Evolutionary conservation across 2,329 filamentous ascomycete genomes (phyloP).

Genomic region (Rachicladosporium sp.): DNA sequence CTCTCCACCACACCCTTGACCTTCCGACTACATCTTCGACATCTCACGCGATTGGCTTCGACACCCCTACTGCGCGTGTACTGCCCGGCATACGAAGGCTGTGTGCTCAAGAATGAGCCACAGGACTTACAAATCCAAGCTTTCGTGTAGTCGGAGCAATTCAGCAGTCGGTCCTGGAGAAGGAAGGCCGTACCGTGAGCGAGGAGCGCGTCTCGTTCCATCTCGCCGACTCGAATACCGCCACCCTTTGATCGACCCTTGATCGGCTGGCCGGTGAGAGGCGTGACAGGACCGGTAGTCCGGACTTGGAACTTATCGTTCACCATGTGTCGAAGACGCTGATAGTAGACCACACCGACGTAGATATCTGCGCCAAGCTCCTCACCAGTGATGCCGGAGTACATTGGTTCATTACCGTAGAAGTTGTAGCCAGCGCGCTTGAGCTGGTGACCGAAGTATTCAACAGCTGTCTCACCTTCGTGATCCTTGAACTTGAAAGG

Average conservation of each 20-base stretch:
- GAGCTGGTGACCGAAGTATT: conserved; percentile 96
- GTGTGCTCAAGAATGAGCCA: conserved; percentile 80
- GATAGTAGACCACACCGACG: conserved; percentile 94
- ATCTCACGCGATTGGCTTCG: conserved; percentile 21
- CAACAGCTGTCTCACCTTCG: conserved; percentile 79
- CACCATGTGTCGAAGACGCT: conserved; percentile 96
- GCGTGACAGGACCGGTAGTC: conserved; percentile 84
- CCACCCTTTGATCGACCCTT: conserved; percentile 93
- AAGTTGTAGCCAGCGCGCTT: conserved; percentile 95
- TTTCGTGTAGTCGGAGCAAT: conserved; percentile 87
- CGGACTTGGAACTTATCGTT: conserved; percentile 99
- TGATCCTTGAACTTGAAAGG: conserved; percentile 73
- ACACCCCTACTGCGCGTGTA: conserved; percentile 17
- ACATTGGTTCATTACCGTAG: conserved; percentile 97
- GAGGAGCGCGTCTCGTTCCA: conserved; percentile 92
- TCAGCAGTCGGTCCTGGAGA: conserved; percentile 87
- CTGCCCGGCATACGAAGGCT: conserved; percentile 51
- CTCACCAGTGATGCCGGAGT: conserved; percentile 89
- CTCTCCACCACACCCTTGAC: conserved; percentile 15
- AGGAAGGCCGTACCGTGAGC: conserved; percentile 93
- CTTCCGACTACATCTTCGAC: conserved; percentile 24
- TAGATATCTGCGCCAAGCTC: conserved; percentile 94
- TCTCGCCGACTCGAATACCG: conserved; percentile 97
- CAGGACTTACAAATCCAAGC: conserved; percentile 83
- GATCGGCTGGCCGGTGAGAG: conserved; percentile 87